A percentile compares a stretch with the other conserved stretches of the same genome.
Conservation (phyloP, 331 rosid genomes). For the Stylosanthes scabra region DNA sequence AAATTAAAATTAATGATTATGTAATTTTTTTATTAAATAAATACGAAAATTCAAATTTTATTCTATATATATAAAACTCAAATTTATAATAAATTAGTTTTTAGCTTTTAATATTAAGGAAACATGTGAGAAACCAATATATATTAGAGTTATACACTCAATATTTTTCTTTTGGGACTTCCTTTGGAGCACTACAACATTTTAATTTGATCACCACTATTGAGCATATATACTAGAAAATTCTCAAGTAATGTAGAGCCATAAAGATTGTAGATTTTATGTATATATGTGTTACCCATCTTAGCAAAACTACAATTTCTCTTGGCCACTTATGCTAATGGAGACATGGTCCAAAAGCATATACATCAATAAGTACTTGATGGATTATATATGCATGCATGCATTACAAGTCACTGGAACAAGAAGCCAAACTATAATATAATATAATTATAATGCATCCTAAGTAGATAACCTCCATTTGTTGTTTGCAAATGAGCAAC, state of each 20-base stretch:
- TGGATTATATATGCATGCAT: neutral
- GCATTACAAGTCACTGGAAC: constrained; percentile 3
- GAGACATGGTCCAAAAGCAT: constrained; percentile 22
- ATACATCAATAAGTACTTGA: no score
- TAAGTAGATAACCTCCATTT: neutral
- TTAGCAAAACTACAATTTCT: neutral
- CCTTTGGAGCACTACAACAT: neutral
- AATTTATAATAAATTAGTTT: no score
- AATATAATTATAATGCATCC: neutral
- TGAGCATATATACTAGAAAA: neutral
- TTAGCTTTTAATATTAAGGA: no score
- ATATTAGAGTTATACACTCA: no score
- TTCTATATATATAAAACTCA: no score
- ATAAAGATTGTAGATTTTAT: neutral
- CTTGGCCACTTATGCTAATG: neutral
- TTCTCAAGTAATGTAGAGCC: neutral
- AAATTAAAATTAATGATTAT: no score
- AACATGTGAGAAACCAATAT: no score
- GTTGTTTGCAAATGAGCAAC: neutral
- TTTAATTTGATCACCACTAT: neutral
- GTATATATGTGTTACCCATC: neutral
- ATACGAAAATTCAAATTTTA: no score
- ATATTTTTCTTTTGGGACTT: no score
- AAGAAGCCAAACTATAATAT: no score
- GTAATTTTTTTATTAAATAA: no score